A percentile compares a stretch with the other conserved stretches of the same genome.
These are phyloP conservation scores for Claviceps sp. DNA, from an alignment of 2,329 filamentous ascomycete genomes.

Conservation along the genomic window DNA sequence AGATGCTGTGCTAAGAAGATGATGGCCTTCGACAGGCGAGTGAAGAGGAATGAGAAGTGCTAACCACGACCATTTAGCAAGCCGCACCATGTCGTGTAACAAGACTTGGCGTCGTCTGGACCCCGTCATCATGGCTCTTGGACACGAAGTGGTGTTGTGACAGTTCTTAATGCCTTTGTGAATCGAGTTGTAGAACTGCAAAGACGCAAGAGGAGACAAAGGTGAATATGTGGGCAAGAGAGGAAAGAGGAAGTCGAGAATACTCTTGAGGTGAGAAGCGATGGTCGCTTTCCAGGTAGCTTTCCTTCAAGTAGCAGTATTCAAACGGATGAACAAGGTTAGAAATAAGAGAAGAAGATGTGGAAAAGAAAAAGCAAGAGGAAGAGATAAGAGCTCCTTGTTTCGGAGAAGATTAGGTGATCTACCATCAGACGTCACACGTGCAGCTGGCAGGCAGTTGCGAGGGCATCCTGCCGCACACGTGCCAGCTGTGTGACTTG, in stretches of 20 bases:
- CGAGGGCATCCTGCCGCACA: conserved; percentile 2
- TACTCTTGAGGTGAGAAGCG: not conserved
- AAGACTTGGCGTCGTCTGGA: not conserved
- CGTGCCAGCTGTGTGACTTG: conserved; percentile 1
- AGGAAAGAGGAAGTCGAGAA: not conserved
- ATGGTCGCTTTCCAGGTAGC: not conserved
- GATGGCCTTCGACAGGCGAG: conserved; percentile 8
- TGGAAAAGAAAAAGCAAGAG: conserved; percentile 3
- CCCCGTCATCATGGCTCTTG: conserved; percentile 4
- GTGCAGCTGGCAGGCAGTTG: conserved; percentile 4
- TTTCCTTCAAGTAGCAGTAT: not conserved
- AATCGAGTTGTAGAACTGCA: not conserved
- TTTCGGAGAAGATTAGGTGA: conserved; percentile 2
- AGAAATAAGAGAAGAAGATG: not conserved
- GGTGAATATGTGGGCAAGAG: not conserved
- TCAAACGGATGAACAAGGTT: not conserved
- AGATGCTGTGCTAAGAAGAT: conserved; percentile 6
- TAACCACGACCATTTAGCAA: conserved; percentile 5
- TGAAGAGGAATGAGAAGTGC: conserved; percentile 2
- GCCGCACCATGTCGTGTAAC: conserved; percentile 1
- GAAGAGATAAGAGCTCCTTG: not conserved
- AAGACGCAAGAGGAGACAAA: not conserved
- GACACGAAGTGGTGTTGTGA: conserved; percentile 5
- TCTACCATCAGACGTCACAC: not conserved
- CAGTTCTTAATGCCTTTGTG: not conserved